Evolutionary conservation across 2,329 filamentous ascomycete species (phyloP).

Genomic region (Verticillium albo-atrum): DNA sequence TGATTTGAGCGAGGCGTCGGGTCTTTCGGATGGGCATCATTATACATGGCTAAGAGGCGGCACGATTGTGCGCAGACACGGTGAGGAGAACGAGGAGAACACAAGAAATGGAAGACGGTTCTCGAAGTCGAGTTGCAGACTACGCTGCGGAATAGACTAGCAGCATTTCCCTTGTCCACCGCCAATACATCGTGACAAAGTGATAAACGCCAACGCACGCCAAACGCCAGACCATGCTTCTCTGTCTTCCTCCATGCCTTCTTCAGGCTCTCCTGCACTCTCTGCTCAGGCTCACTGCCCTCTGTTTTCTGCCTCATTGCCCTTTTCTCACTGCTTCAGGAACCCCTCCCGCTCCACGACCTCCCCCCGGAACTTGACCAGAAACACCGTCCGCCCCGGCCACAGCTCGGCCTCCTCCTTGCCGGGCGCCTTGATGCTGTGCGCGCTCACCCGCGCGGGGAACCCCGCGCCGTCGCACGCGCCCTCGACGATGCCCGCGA

Average conservation of each 20-base stretch:
- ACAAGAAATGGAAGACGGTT: no score
- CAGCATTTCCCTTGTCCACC: no score
- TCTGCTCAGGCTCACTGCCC: no score
- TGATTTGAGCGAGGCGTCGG: neutral
- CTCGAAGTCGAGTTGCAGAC: no score
- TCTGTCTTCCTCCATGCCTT: no score
- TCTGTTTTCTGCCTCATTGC: no score
- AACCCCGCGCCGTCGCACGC: slow-evolving; percentile 92
- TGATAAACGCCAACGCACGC: no score
- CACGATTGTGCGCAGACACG: neutral
- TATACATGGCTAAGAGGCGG: no score
- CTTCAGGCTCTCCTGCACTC: neutral
- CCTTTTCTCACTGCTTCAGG: slow-evolving; percentile 33
- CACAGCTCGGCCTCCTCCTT: slow-evolving; percentile 71
- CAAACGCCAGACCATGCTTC: no score
- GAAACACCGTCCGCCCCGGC: slow-evolving; percentile 92
- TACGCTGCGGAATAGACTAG: no score
- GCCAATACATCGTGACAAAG: no score
- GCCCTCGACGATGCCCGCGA: slow-evolving; percentile 92
- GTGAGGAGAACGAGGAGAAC: no score
- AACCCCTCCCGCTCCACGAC: slow-evolving; percentile 89
- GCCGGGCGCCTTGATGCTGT: slow-evolving; percentile 59
- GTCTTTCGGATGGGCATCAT: neutral
- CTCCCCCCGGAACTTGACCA: slow-evolving; percentile 88
- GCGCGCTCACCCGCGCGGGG: slow-evolving; percentile 82